phyloP scores from a whole-genome alignment of 2,329 filamentous ascomycete species.

The Xylariaceae sp. region DNA sequence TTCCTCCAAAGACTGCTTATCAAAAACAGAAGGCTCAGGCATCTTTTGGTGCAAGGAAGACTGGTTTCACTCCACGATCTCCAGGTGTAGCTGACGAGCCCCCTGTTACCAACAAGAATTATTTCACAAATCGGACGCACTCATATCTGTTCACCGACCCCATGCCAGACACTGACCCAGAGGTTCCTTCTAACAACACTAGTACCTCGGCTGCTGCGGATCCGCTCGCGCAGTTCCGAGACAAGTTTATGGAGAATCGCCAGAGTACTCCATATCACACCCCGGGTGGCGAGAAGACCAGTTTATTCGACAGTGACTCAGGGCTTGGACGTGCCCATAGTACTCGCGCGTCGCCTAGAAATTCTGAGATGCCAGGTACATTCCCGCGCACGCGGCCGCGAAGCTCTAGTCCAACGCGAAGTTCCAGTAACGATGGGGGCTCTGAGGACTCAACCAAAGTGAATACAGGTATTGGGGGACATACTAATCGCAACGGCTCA shows the following conservation, averaged over 20 bases:
- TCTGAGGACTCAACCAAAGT: constrained; percentile 35
- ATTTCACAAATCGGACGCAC: constrained; percentile 49
- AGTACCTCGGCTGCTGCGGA: constrained; percentile 46
- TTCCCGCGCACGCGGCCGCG: constrained; percentile 36
- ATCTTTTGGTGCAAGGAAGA: constrained; percentile 56
- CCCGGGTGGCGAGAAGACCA: constrained; percentile 63
- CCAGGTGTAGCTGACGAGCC: constrained; percentile 58
- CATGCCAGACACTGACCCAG: constrained; percentile 27
- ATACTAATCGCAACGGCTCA: constrained; percentile 15
- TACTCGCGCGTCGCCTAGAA: constrained; percentile 46
- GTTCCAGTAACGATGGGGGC: constrained; percentile 37
- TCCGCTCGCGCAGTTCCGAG: constrained; percentile 55
- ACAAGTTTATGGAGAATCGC: constrained; percentile 53
- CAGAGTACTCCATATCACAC: constrained; percentile 63
- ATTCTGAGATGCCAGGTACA: constrained; percentile 33
- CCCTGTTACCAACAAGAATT: constrained; percentile 56
- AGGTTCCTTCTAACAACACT: constrained; percentile 21
- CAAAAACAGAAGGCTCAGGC: constrained; percentile 61
- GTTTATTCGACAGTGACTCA: constrained; percentile 57
- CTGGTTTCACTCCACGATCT: constrained; percentile 57
- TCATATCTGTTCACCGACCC: constrained; percentile 40
- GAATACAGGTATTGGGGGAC: constrained; percentile 15
- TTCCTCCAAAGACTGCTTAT: constrained; percentile 56
- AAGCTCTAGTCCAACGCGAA: constrained; percentile 38
- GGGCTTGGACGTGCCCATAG: constrained; percentile 54